Evolutionary conservation across 768 basidiomycete genomes (phyloP).

Genomic region (Pulveroboletus sp.): DNA sequence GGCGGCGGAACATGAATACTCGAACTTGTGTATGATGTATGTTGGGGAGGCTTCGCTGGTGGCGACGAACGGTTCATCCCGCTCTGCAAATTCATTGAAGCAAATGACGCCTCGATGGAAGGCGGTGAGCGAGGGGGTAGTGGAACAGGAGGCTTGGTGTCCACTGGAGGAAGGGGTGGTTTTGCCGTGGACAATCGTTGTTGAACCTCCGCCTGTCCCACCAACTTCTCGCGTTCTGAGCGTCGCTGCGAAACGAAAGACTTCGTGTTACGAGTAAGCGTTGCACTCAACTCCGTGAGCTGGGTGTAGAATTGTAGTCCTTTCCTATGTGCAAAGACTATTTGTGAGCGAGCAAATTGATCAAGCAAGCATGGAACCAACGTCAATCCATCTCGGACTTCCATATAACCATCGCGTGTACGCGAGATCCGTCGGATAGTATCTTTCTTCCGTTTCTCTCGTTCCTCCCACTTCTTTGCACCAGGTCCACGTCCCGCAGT

Average conservation of each 20-base stretch:
- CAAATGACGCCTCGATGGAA: conserved; percentile 48
- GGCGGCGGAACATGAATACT: conserved; percentile 17
- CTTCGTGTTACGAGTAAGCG: conserved; percentile 54
- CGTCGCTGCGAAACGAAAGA: conserved; percentile 60
- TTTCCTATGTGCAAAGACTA: conserved; percentile 46
- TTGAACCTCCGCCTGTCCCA: conserved; percentile 67
- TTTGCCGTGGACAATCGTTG: conserved; percentile 49
- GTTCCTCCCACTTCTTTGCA: conserved; percentile 75
- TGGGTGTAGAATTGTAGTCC: conserved; percentile 88
- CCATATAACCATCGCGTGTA: conserved; percentile 82
- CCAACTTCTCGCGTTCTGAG: conserved; percentile 65
- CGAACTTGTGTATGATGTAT: conserved; percentile 22
- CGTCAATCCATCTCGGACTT: conserved; percentile 81
- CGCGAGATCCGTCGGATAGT: conserved; percentile 62
- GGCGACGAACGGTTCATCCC: conserved; percentile 25
- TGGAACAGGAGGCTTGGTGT: conserved; percentile 47
- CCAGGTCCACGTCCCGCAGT: conserved; percentile 71
- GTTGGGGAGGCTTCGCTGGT: conserved; percentile 26
- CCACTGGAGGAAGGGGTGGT: conserved; percentile 34
- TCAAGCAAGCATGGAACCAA: conserved; percentile 36
- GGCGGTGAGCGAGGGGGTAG: conserved; percentile 39
- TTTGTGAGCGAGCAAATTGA: conserved; percentile 6
- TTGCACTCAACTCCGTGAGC: conserved; percentile 56
- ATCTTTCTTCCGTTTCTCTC: conserved; percentile 76
- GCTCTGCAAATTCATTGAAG: conserved; percentile 48